Evolutionary conservation across 805 yeast genomes (phyloP), one percentile per base, ranked within the genome.

Genomic region (Candida michaelii): DNA sequence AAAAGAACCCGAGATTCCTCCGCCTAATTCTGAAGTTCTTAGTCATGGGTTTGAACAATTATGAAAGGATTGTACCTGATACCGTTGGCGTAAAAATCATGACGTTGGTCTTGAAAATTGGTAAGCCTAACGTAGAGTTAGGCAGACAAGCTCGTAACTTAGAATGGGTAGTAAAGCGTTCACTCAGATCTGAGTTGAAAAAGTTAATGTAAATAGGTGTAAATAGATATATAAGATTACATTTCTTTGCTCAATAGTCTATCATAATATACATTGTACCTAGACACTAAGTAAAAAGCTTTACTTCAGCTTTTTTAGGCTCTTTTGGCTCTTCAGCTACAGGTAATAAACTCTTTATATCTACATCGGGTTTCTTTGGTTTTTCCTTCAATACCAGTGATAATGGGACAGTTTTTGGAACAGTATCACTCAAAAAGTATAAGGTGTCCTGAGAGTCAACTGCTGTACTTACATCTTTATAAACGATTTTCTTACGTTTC

Each of bases 381-480:
- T 31, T 32, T 5, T 41, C 44, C n/a, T 34, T 24, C 5, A 79
- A 64, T 2, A 82, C 65, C 14, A 73, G 74, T 12, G 73, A 72
- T 18, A 82, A 56, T 3, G 77, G 71, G 16, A 67, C 71, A 0
- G 83, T 76, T 51, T 75, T 76, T 2, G 93, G 95, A 6, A 85
- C 83, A 2, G 87, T 68, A 44, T 82, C 85, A 31, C 75, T 66
- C 45, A 87, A 65, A 57, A 87, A 86, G 27, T 74, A 65, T 40
- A 87, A 68, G 27, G 81, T 74, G 36, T 82, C 88, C 46, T 74
- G 77, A 39, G 69, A 66, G 17, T 70, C 53, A 3, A 83, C 89
- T 1, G 84, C 88, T 31, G 69, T 66, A 27, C 88, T 77, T 55
- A 85, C 77, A 58, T 86, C 95, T 37, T 75, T 72, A 59, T 87